These are phyloP conservation scores for Colletotrichum cereale DNA, from an alignment of 2,329 filamentous ascomycete genomes.

Conservation along the genomic window DNA sequence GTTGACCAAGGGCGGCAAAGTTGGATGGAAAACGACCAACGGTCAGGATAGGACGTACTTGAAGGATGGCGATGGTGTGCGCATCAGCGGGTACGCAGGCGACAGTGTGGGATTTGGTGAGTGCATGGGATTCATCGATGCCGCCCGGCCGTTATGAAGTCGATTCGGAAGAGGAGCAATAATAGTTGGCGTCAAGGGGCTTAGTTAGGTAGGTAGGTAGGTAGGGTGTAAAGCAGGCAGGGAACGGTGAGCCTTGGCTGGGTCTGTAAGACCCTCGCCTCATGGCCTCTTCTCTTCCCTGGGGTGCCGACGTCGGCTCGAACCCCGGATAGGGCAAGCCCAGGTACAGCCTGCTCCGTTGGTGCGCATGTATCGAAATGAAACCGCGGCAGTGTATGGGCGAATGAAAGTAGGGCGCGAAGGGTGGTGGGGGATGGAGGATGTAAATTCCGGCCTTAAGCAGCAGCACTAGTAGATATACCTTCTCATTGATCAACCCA, in stretches of 20 bases:
- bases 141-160: conserved; percentile 30
- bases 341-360: conserved; percentile 17
- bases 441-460: background rate
- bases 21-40: conserved; percentile 45
- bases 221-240: background rate
- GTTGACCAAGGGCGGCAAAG: conserved; percentile 52
- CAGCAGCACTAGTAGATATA: background rate
- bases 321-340: conserved; percentile 6
- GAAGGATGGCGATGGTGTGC: conserved; percentile 55
- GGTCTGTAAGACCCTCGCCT: conserved; percentile 10
- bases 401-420: background rate
- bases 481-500: background rate
- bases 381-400: conserved; percentile 4
- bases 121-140: conserved; percentile 46
- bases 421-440: background rate
- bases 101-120: conserved; percentile 57
- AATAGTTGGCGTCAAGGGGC: background rate
- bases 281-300: conserved; percentile 18
- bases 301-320: conserved; percentile 2
- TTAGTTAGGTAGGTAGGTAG: background rate
- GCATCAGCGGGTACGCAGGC: conserved; percentile 54
- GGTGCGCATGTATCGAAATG: conserved; percentile 29
- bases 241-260: background rate
- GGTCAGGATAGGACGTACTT: conserved; percentile 52
- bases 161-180: background rate